A percentile compares a stretch with the other conserved stretches of the same genome.
Evolutionary conservation across 768 basidiomycete genomes (phyloP).

Genomic region (Macrolepiota fuliginosa): DNA sequence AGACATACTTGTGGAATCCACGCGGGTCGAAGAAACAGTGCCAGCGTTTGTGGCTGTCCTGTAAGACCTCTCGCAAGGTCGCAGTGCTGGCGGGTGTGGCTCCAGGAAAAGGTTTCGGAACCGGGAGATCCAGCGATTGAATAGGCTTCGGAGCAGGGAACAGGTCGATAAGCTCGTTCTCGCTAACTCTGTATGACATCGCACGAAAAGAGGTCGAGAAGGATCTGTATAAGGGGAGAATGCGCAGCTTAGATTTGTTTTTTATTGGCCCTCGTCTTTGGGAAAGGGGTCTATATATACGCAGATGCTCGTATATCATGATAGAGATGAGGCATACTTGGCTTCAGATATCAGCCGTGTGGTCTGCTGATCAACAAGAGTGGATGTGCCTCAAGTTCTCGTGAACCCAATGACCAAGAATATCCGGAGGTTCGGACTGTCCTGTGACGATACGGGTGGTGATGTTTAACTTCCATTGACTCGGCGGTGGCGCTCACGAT

Average conservation of each 20-base stretch:
- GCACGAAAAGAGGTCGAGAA: not conserved
- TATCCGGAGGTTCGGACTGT: not conserved
- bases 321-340: not conserved
- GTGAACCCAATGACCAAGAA: not conserved
- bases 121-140: not conserved
- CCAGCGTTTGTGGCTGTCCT: conserved; percentile 50
- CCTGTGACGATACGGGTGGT: not conserved
- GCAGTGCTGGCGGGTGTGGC: conserved; percentile 35
- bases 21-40: conserved; percentile 52
- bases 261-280: not conserved
- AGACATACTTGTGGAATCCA: conserved; percentile 34
- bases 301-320: not conserved
- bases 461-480: not conserved
- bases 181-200: not conserved
- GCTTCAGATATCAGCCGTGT: not conserved
- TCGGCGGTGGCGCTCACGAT: not conserved
- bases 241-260: not conserved
- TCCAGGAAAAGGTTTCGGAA: conserved; percentile 25
- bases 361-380: not conserved
- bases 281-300: not conserved
- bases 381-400: not conserved
- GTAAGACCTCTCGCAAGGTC: conserved; percentile 38
- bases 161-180: conserved; percentile 1
- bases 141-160: conserved; percentile 3
- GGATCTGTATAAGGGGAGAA: not conserved